phyloP scores from a whole-genome alignment of 2,329 filamentous ascomycete genomes.

The Calonectria hawksworthii region DNA sequence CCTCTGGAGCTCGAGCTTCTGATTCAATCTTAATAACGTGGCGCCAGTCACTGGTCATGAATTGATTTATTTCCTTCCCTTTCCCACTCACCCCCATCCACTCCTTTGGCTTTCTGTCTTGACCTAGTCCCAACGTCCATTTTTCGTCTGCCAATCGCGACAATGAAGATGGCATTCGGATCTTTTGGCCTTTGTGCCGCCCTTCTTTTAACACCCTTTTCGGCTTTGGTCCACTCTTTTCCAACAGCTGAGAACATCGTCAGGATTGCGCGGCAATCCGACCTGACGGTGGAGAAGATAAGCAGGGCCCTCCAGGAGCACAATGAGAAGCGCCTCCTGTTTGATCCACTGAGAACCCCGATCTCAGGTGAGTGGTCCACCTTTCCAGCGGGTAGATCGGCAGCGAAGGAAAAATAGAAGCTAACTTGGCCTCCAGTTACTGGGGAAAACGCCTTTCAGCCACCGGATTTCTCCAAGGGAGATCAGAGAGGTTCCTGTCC shows the following conservation, averaged over 20 bases:
- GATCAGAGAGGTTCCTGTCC: constrained; percentile 1
- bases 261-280: not conserved
- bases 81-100: not conserved
- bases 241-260: not conserved
- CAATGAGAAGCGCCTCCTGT: not conserved
- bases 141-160: not conserved
- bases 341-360: not conserved
- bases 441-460: not conserved
- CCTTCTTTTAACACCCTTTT: not conserved
- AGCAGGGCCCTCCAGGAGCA: not conserved
- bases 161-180: not conserved
- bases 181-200: not conserved
- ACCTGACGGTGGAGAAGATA: not conserved
- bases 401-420: not conserved
- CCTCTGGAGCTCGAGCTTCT: not conserved
- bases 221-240: not conserved
- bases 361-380: not conserved
- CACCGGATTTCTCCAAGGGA: not conserved
- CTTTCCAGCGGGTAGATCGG: not conserved
- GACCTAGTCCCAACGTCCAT: not conserved
- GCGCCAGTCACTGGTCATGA: not conserved
- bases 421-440: not conserved
- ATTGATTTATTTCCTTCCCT: not conserved
- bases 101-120: not conserved
- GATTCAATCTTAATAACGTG: not conserved